Base-by-base conservation (phyloP, 148 eudicot species). In the Fallopia convolvulus region DNA sequence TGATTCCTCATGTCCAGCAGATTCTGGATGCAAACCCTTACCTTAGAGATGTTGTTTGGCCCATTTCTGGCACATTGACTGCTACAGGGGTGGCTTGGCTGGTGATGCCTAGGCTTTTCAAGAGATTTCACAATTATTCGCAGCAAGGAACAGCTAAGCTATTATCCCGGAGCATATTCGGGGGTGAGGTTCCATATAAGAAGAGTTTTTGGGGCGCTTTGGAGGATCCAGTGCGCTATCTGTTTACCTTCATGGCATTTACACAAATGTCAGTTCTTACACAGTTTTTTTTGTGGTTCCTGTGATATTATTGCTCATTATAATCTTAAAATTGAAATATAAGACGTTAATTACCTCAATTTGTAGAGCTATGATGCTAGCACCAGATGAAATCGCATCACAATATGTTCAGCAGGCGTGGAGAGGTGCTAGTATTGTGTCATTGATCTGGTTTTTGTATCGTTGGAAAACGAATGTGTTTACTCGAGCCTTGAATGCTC, bases 201-300 rank as follows among this genome's bases (percentile, higher is more conserved):
- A 90, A 88, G 74, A 91, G 99, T 78, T 81, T 91, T 78, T 96
- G 98, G 98, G 94, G 92, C 80, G 98, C 99, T 36, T 68, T 93
- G 80, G 97, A 89, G 82, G 92, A 77, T 83, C 99, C 99, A 11
- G 76, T 90, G 75, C 89, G 97, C 75, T 91, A 88, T 79, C 76
- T 89, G 21, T 33, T 83, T 46, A 93, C 97, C 73, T 87, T 93
- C 85, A 85, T 93, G 90, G 90, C 98, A 66, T 82, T 96, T 82
- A 88, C 92, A 40, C 84, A 91, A 83, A 84, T 96, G 99, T 96
- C 41, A 86, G 95, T 80, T 74, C 55, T 63, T 63, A 58, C 32
- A 60, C 32, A 50, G 53, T 30, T 75, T 30, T 10, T 10, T 56
- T 49, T 49, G 72, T 32, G 47, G 63, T 72, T 48, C 47, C 23